phyloP scores from a whole-genome alignment of 768 basidiomycete species.

The Russula compacta region DNA sequence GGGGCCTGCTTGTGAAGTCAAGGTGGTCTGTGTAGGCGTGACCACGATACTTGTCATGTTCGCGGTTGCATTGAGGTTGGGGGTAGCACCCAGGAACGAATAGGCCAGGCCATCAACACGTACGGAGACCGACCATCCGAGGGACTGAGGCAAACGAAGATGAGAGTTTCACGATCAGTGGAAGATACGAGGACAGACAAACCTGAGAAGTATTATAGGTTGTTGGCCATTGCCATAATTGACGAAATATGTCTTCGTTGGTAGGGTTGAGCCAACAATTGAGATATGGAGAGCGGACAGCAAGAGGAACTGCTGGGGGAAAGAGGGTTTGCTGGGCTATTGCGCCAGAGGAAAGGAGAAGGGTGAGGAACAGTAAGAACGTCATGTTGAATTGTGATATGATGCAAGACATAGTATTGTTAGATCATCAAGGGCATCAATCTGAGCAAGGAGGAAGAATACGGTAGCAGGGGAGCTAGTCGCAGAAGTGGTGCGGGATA shows the following conservation, averaged over 20 bases:
- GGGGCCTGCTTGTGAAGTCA: slow-evolving; percentile 28
- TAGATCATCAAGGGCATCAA: not conserved
- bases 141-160: not conserved
- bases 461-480: not conserved
- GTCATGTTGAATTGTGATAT: not conserved
- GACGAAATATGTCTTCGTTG: not conserved
- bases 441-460: not conserved
- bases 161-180: not conserved
- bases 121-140: slow-evolving; percentile 11
- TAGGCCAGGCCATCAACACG: slow-evolving; percentile 15
- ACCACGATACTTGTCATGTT: slow-evolving; percentile 23
- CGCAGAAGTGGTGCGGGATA: not conserved
- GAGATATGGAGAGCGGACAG: slow-evolving; percentile 25
- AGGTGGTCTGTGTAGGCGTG: slow-evolving; percentile 31
- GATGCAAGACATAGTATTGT: not conserved
- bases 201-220: slow-evolving; percentile 8
- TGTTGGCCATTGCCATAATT: slow-evolving; percentile 22
- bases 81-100: slow-evolving; percentile 14
- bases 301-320: slow-evolving; percentile 23
- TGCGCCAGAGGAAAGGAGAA: not conserved
- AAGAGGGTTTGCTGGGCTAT: slow-evolving; percentile 13
- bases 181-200: not conserved
- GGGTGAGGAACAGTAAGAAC: not conserved
- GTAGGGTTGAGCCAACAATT: slow-evolving; percentile 19
- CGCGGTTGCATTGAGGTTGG: not conserved